Conservation (phyloP, 1,139 yeast genomes). For the Saccharomyces hybrid region DNA sequence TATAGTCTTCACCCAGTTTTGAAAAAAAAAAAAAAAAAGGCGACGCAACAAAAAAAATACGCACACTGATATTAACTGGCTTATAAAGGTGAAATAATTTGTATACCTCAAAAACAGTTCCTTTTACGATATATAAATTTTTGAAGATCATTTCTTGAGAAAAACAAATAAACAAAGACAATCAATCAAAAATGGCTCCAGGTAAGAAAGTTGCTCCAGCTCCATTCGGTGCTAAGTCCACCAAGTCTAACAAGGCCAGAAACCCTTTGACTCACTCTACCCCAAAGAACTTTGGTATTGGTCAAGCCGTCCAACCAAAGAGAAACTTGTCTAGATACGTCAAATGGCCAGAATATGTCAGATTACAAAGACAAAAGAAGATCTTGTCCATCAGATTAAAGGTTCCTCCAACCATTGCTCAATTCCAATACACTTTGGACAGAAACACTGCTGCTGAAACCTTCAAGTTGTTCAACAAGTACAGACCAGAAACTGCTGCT, state of each 20-base stretch:
- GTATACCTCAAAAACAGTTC: neutral
- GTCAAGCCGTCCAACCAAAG: slow-evolving; percentile 91
- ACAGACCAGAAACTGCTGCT: slow-evolving; percentile 94
- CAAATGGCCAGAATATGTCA: slow-evolving; percentile 97
- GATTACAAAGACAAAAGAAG: slow-evolving; percentile 96
- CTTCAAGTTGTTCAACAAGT: slow-evolving; percentile 93
- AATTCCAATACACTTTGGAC: slow-evolving; percentile 91
- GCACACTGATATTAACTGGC: neutral
- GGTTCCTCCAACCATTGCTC: slow-evolving; percentile 97
- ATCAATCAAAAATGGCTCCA: slow-evolving; percentile 46
- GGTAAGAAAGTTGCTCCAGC: slow-evolving; percentile 85
- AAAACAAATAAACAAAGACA: neutral
- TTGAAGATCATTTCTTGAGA: neutral
- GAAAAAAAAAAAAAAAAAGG: neutral
- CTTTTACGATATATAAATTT: too few species aligned
- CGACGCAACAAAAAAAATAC: neutral
- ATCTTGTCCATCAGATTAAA: slow-evolving; percentile 88
- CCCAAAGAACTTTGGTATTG: slow-evolving; percentile 93
- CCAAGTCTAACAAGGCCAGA: slow-evolving; percentile 39
- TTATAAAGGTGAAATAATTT: neutral
- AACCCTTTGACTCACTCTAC: slow-evolving; percentile 81
- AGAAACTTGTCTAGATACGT: slow-evolving; percentile 93
- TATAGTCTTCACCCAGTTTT: neutral
- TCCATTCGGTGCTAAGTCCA: slow-evolving; percentile 55
- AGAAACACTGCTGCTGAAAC: slow-evolving; percentile 97